Evolutionary conservation across 1,284 basidiomycete genomes (phyloP), one percentile per base, ranked within the genome.

Genomic region (Cryptococcus sp.): DNA sequence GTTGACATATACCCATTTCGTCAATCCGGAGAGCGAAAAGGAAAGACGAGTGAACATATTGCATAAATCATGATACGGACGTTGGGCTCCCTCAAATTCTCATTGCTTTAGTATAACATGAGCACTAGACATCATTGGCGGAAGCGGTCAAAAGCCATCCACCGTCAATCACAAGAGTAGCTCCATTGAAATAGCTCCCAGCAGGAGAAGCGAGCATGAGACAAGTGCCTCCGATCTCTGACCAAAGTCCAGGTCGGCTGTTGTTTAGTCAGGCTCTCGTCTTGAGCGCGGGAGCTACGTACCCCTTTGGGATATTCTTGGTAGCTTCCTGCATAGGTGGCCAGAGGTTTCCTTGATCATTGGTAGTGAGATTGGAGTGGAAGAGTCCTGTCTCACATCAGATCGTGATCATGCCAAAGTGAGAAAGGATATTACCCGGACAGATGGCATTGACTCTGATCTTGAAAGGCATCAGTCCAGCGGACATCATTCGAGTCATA

Each of bases 181-280:
- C 45, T 3, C 54, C 61, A 46, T 67, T 67, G 28, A 61, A 21
- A 48, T 61, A 62, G 7, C 36, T 52, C 9, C 64, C 64, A 24
- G 63, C 64, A 24, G 56, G 56, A 7, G 60, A 56, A 31, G 60
- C 59, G 39, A 65, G 55, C 61, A 67, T 60, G 39, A 67, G 28
- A 28, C 59, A 60, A 4, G 60, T 47, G 9, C 64, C 64, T 2
- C 58, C 64, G 16, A 67, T 56, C 53, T 67, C 63, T 40, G 60
- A 59, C 52, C 52, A 55, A 11, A 24, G 45, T 11, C 64, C 64
- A 9, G 52, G 48, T 13, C 63, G 61, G 16, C 63, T 60, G 48
- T 16, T 16, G 36, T 31, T 14, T 44, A 40, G n/a, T n/a, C n/a
- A n/a, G n/a, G n/a, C n/a, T n/a, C n/a, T 32, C 7, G 18, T 10